These are phyloP conservation scores for Trichoderma harzianum DNA, from an alignment of 2,329 filamentous ascomycete species.

Conservation along the genomic window DNA sequence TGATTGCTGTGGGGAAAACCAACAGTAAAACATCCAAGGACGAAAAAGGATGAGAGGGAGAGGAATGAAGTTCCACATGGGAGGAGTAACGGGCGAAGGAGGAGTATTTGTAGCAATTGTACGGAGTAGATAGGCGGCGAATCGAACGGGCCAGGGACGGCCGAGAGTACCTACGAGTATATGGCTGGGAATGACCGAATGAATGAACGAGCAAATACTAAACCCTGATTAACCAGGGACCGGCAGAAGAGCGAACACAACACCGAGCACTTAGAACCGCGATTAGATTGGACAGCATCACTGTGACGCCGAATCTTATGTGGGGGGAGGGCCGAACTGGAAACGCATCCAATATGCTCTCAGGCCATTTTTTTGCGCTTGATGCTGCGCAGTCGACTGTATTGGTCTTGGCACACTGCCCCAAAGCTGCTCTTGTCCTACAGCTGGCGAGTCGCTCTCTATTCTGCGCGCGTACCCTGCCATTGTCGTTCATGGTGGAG, in stretches of 20 bases:
- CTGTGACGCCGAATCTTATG: conserved; percentile 15
- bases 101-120: conserved; percentile 14
- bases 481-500: conserved; percentile 17
- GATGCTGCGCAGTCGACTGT: neutral
- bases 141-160: neutral
- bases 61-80: neutral
- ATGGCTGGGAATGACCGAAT: neutral
- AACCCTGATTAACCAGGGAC: neutral
- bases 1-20: neutral
- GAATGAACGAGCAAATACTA: neutral
- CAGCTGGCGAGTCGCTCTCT: conserved; percentile 2
- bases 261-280: neutral
- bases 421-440: conserved; percentile 9
- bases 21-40: neutral
- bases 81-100: neutral
- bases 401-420: conserved; percentile 7
- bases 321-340: conserved; percentile 13
- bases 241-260: conserved; percentile 4
- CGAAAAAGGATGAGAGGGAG: neutral
- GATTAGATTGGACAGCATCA: conserved; percentile 12
- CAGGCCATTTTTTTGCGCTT: conserved; percentile 1
- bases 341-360: conserved; percentile 7
- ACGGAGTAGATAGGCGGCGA: neutral
- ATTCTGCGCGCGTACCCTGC: conserved; percentile 11
- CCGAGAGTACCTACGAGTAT: neutral